Evolutionary conservation across 768 basidiomycete genomes (phyloP), one percentile per base, ranked within the genome.

Genomic region (Russula sp.): DNA sequence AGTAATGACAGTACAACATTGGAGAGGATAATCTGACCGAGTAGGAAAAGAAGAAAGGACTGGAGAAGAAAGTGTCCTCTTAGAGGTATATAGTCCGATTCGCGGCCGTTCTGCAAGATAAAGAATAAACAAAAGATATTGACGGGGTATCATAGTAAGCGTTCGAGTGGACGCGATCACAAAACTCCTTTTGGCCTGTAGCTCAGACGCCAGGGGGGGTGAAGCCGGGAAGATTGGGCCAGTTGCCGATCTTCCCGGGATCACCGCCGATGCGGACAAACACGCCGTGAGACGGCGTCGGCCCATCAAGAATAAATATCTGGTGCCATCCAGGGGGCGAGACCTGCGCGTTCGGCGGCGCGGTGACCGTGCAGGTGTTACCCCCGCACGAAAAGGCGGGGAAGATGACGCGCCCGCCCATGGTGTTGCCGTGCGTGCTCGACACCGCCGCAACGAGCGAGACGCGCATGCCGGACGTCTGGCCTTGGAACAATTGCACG

Each of bases 191-290:
- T 54, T 7, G 4, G 16, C 7, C 14, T 20, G 38, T 34, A 29
- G 42, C 16, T 58, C 56, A 81, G 42, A 89, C 70, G 18, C 88
- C 88, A 1, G 88, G 88, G 1, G 71, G 70, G 2, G 79, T 83
- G 69, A 91, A 91, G 56, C 85, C 88, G 34, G 85, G 79, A 66
- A 81, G 74, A 58, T 82, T 57, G 0, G 89, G 89, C 89, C 89
- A 92, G 65, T 86, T 83, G 0, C 89, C 89, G 11, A 92, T 70
- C 56, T 75, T 25, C 0, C 77, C 79, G 0, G 88, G 89, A 69
- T 92, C 90, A 0, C 87, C 87, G 20, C 90, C 90, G 54, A 92
- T 87, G 32, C 88, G 82, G 13, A 93, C 81, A 83, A 86, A 89
- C 11, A 77, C 72, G 18, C 88, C 87, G 65, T 83, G 80, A 29